Evolutionary conservation across 345 rosid species (phyloP).

Genomic region (Syzygium aromaticum): DNA sequence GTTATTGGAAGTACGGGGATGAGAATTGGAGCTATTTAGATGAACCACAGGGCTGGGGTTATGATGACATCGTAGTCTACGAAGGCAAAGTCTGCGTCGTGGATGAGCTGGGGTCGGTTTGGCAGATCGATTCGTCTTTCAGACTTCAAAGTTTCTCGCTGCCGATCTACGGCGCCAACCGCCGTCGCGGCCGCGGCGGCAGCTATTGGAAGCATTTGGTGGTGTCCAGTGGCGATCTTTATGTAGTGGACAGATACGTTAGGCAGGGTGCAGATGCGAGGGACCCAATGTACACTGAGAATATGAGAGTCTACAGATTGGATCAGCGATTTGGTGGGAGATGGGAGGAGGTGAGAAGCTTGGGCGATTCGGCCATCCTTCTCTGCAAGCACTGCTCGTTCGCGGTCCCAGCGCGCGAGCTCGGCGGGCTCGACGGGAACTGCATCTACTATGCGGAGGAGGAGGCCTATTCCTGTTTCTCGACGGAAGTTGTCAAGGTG

Average conservation of each 20-base stretch:
- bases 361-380: conserved; percentile 13
- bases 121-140: conserved; percentile 4
- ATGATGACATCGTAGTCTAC: neutral
- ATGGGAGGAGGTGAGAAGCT: conserved; percentile 23
- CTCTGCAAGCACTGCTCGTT: conserved; percentile 17
- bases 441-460: neutral
- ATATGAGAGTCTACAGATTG: conserved; percentile 22
- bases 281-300: neutral
- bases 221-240: conserved; percentile 9
- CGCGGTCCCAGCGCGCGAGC: conserved; percentile 5
- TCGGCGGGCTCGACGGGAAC: conserved; percentile 2
- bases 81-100: conserved; percentile 4
- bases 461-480: fast-evolving
- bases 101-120: neutral
- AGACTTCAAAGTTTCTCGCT: neutral
- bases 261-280: neutral
- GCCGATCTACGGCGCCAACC: neutral
- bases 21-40: neutral
- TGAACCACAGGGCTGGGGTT: neutral
- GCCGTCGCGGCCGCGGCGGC: neutral
- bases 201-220: neutral
- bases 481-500: neutral
- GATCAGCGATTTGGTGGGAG: conserved; percentile 9
- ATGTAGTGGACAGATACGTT: neutral
- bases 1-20: conserved; percentile 3